A percentile compares a stretch with the other conserved stretches of the same genome.
phyloP scores from a whole-genome alignment of 768 basidiomycete genomes.

The Mycena filopes region DNA sequence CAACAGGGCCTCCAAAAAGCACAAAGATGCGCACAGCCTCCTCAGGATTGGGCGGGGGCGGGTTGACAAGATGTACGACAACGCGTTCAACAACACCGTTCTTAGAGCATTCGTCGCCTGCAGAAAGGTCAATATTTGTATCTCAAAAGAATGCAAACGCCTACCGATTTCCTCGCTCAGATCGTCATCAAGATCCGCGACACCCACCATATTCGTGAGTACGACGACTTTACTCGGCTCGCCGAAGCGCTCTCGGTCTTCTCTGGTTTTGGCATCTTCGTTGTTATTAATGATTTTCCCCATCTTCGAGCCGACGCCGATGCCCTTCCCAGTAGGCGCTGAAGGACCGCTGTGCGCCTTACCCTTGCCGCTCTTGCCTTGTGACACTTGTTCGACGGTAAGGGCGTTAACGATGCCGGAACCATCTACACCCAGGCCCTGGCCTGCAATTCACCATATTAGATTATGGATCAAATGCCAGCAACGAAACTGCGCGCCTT shows the following conservation, averaged over 20 bases:
- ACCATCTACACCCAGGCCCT: conserved; percentile 88
- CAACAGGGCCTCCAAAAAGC: conserved; percentile 88
- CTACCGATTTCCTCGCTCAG: conserved; percentile 88
- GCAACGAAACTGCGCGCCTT: not conserved
- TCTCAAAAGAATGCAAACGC: conserved; percentile 35
- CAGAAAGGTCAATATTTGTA: conserved; percentile 3
- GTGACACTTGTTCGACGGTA: conserved; percentile 75
- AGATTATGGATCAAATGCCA: not conserved
- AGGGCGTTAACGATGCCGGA: conserved; percentile 91
- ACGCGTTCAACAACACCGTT: conserved; percentile 94
- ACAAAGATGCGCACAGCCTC: conserved; percentile 94
- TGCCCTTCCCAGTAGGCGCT: conserved; percentile 46
- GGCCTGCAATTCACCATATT: conserved; percentile 60
- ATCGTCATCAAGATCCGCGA: conserved; percentile 87
- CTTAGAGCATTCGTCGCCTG: conserved; percentile 92
- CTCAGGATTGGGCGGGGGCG: conserved; percentile 70
- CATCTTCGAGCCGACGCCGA: conserved; percentile 70
- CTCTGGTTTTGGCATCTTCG: conserved; percentile 80
- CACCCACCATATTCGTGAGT: conserved; percentile 89
- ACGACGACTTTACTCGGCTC: conserved; percentile 92
- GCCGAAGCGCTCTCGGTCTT: conserved; percentile 85
- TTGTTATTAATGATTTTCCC: conserved; percentile 93
- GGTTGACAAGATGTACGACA: conserved; percentile 80
- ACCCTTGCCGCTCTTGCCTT: conserved; percentile 49
- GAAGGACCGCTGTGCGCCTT: conserved; percentile 47